Conservation (phyloP, 169 alveolate genomes). For the Besnoitia besnoiti region DNA sequence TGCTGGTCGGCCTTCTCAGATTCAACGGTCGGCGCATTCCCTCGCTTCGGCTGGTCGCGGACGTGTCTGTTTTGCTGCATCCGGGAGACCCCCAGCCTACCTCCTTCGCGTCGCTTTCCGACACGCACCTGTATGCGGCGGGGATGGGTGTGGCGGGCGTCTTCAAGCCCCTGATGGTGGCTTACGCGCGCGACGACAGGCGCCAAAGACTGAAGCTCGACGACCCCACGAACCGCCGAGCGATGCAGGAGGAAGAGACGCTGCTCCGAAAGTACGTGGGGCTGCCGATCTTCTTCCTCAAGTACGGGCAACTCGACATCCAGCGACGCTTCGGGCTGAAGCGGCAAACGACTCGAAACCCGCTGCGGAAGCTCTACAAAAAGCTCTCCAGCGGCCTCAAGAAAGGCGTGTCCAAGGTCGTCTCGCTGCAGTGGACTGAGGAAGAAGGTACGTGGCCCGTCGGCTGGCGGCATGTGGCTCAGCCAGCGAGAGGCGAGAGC, state of each 20-base stretch:
- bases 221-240: background rate
- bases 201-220: background rate
- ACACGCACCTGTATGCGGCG: background rate
- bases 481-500: too few relatives aligned
- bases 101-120: background rate
- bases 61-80: background rate
- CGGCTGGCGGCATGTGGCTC: too few relatives aligned
- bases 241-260: background rate
- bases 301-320: background rate
- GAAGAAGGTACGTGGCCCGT: background rate
- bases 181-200: background rate
- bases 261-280: background rate
- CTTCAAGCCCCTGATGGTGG: background rate
- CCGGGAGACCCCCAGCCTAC: background rate
- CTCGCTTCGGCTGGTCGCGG: conserved; percentile 45
- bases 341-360: background rate
- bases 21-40: conserved; percentile 33
- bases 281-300: background rate
- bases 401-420: background rate
- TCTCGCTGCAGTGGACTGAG: background rate
- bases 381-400: background rate
- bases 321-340: background rate
- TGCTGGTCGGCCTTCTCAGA: background rate
- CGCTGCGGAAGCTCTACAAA: background rate
- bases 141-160: background rate